Percentiles rank a stretch among this genome's conserved stretches.
These are phyloP conservation scores for Lepidopterella palustris DNA, from an alignment of 495 filamentous ascomycete genomes.

Conservation along the genomic window DNA sequence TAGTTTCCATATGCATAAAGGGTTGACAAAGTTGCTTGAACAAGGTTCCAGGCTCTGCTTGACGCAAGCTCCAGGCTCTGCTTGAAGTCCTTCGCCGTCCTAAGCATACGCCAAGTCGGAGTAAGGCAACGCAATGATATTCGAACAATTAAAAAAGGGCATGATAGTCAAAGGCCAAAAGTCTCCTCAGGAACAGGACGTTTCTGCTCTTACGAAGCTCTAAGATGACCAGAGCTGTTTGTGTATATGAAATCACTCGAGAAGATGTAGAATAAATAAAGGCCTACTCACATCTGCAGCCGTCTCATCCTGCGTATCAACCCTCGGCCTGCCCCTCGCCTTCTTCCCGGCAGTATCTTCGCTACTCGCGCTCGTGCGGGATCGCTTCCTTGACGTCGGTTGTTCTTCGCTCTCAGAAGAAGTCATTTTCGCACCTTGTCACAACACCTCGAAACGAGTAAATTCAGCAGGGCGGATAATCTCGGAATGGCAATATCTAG, in stretches of 20 bases:
- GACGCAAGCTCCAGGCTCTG: too few species aligned
- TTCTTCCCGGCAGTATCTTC: conserved; percentile 28
- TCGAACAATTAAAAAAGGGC: too few species aligned
- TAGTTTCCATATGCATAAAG: conserved; percentile 2
- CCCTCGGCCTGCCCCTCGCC: conserved; percentile 56
- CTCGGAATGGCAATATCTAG: background rate
- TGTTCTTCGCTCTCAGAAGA: conserved; percentile 26
- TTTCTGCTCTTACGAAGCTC: too few species aligned
- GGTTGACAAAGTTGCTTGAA: background rate
- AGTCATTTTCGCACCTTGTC: conserved; percentile 8
- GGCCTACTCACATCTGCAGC: conserved; percentile 36
- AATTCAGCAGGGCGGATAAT: background rate
- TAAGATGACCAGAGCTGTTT: too few species aligned
- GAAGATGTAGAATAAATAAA: background rate
- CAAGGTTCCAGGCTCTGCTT: background rate
- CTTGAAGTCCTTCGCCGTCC: too few species aligned
- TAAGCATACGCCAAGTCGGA: too few species aligned
- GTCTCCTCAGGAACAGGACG: too few species aligned
- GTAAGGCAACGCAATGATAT: too few species aligned
- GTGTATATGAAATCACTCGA: too few species aligned
- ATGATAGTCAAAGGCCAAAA: too few species aligned
- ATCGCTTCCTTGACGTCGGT: conserved; percentile 20
- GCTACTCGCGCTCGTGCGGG: conserved; percentile 11
- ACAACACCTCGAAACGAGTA: background rate
- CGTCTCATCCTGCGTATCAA: conserved; percentile 63